Base-by-base conservation (phyloP, 805 yeast genomes). In the Yueomyces sp. region DNA sequence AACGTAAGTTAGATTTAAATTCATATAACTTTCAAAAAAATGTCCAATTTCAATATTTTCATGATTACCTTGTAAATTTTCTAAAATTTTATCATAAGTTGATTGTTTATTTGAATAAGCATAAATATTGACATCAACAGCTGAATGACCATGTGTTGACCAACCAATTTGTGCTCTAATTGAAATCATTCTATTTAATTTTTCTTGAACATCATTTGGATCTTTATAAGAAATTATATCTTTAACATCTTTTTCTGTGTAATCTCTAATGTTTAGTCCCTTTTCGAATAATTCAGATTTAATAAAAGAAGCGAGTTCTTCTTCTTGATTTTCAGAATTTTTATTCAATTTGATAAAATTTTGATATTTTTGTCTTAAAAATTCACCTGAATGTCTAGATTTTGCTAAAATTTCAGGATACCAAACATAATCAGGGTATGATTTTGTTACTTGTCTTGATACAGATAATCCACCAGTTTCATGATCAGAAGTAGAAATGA, bases 111-210 rank as follows among this genome's bases (percentile, higher is more conserved):
- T 81, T 32, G 87, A 73, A 58, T 80, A 73, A 0, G 82, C 95
- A 59, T 88, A 88, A 41, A 90, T 83, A 56, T 90, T 88, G 36
- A 88, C 95, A 62, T 88, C 97, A 12, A 88, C 96, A 0, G 95
- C 96, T 26, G 94, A 80, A 62, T 88, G 97, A 31, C 96, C 97
- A 55, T 86, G 94, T 0, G 96, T 88, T 7, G 94, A 72, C 95
- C 96, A 88, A n/a, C 96, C 96, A 19, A 86, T 76, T 61, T 83
- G 83, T 0, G 96, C 86, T 49, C 95, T 75, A n/a, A 64, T 55
- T 1, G 94, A 82, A 8, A 86, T 73, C 73, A 88, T 73, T 44
- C 78, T 70, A 55, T 84, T 81, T 45, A 86, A 61, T 37, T 69
- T 64, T 47, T 77, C 77, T 47, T 60, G 65, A 19, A 60, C 43